A percentile compares a stretch with the other conserved stretches of the same genome.
Conservation (phyloP, 192 early-diverging fungal genomes). For the Coemansia sp. region DNA sequence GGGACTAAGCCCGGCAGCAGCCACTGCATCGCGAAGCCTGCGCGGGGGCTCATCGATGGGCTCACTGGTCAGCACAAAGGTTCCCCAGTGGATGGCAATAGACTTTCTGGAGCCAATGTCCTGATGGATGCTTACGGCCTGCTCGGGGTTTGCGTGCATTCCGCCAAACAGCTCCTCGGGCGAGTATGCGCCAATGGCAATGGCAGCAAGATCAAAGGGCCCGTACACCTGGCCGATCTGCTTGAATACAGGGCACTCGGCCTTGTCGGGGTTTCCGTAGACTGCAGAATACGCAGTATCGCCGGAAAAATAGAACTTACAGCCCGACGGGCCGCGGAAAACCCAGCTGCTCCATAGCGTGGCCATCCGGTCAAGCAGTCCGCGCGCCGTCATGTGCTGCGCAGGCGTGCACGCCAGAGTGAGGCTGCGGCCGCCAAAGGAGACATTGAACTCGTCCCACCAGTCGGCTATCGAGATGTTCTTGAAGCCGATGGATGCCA, state of each 20-base stretch:
- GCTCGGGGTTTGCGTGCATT: constrained; percentile 78
- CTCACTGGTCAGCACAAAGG: constrained; percentile 75
- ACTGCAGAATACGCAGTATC: constrained; percentile 82
- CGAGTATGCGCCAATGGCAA: constrained; percentile 85
- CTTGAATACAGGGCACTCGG: constrained; percentile 79
- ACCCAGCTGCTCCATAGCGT: constrained; percentile 84
- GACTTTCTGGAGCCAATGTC: constrained; percentile 66
- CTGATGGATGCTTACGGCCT: constrained; percentile 76
- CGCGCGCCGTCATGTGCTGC: constrained; percentile 58
- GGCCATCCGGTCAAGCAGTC: constrained; percentile 63
- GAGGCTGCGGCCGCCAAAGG: constrained; percentile 19
- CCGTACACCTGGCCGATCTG: constrained; percentile 76
- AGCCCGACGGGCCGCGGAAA: constrained; percentile 43
- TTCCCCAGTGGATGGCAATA: constrained; percentile 86
- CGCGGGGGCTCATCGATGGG: constrained; percentile 66
- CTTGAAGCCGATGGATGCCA: constrained; percentile 57
- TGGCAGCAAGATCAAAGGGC: constrained; percentile 70
- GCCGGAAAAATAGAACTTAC: constrained; percentile 51
- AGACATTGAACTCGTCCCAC: constrained; percentile 64
- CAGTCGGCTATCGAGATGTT: constrained; percentile 72
- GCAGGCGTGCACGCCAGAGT: constrained; percentile 74
- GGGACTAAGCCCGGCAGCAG: constrained; percentile 52
- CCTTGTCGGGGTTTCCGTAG: constrained; percentile 53
- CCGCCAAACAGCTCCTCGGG: constrained; percentile 68
- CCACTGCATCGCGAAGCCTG: constrained; percentile 60